Evolutionary conservation across 2,329 filamentous ascomycete species (phyloP).

Genomic region (Mycosphaerelloides madeirae): DNA sequence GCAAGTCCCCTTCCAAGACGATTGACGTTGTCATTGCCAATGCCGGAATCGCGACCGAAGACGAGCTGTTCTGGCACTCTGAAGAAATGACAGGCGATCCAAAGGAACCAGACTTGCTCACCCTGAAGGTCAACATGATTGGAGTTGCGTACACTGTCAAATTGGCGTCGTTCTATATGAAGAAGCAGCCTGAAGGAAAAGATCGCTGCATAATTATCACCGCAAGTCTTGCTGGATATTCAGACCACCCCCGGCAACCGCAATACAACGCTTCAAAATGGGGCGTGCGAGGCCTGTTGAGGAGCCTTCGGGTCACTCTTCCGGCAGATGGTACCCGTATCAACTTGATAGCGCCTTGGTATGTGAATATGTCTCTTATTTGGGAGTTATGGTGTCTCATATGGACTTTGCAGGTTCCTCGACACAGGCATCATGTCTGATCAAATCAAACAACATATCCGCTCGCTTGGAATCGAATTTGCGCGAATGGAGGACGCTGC

Average conservation of each 20-base stretch:
- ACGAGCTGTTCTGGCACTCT: conserved; percentile 20
- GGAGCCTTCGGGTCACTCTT: conserved; percentile 32
- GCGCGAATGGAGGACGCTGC: conserved; percentile 23
- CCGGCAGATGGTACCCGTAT: conserved; percentile 45
- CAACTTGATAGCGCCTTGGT: conserved; percentile 36
- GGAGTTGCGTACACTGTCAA: conserved; percentile 27
- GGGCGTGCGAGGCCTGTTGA: conserved; percentile 43
- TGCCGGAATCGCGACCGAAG: conserved; percentile 23
- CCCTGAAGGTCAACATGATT: conserved; percentile 22
- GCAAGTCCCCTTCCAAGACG: conserved; percentile 17
- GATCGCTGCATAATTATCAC: conserved; percentile 50
- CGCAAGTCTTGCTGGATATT: conserved; percentile 45
- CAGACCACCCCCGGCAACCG: conserved; percentile 45
- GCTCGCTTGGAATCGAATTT: conserved; percentile 15
- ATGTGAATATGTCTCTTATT: background rate
- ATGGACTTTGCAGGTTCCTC: conserved; percentile 21
- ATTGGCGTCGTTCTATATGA: conserved; percentile 38
- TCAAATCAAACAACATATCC: conserved; percentile 14
- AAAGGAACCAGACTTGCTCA: conserved; percentile 24
- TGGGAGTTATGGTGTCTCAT: background rate
- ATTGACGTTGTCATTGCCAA: conserved; percentile 30
- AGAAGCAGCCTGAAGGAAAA: conserved; percentile 30
- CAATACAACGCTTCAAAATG: conserved; percentile 34
- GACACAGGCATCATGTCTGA: conserved; percentile 23
- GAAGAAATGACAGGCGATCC: conserved; percentile 18